Evolutionary conservation across 2,329 filamentous ascomycete genomes (phyloP), one percentile per base, ranked within the genome.

Genomic region (Cladophialophora immunda): DNA sequence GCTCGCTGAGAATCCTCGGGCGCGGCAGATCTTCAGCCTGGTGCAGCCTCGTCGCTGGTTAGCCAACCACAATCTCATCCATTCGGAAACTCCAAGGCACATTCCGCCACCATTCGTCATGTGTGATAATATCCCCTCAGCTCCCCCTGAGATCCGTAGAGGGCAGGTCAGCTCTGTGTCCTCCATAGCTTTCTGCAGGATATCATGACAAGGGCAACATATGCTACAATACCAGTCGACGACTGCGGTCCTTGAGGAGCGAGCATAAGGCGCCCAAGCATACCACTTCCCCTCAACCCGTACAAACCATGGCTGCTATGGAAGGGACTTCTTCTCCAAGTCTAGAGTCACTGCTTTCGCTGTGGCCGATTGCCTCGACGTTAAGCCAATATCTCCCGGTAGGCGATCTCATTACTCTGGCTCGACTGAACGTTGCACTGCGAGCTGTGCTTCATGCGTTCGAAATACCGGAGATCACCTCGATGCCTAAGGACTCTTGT

Each of bases 361-460:
- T 69, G n/a, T 77, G 74, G 73, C 75, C 75, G 5, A 65, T 77
- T 25, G 73, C 72, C 38, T 72, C 66, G 17, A 67, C 59, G 29
- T 64, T 77, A 32, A 73, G 68, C 41, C 54, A 61, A 30, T 50
- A 74, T 58, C 67, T 75, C 25, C 68, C 74, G 25, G 67, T 71
- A n/a, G 75, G 73, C 11, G 75, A 76, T 66, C 64, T 77, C 34
- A 68, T 77, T 52, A 72, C 67, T 13, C 69, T 76, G n/a, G 64
- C 74, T 17, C 70, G 75, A 50, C 64, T 70, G 13, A 75, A 69
- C 62, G 70, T 68, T 45, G 61, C 61, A 11, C 70, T 70, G 22
- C 74, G 75, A 47, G 73, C 73, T 22, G 61, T 71, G 6, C 70
- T 76, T 11, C 75, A 77, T 68, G 75, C 74, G 6, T 77, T 76